Percentiles rank a stretch among this genome's conserved stretches.
Evolutionary conservation across 192 early-diverging fungal genomes (phyloP).

Genomic region (Chytriomyces hyalinus): DNA sequence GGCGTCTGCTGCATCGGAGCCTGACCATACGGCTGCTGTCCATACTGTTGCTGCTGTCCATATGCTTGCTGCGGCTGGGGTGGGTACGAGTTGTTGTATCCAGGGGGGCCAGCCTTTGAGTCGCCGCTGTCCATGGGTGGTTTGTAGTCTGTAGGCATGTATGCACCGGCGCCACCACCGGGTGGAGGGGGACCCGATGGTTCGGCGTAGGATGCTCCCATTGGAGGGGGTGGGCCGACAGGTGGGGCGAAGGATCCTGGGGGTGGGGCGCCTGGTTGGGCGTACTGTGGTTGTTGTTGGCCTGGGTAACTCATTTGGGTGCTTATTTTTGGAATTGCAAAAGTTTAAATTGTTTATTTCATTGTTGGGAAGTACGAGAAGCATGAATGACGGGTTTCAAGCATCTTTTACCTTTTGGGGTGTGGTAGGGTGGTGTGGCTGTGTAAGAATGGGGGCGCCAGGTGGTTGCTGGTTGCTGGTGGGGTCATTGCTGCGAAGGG

Average conservation of each 20-base stretch:
- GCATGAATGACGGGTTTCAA: too few relatives aligned
- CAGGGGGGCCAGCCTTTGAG: background rate
- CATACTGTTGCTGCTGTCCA: too few relatives aligned
- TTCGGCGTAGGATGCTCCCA: background rate
- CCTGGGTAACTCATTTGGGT: too few relatives aligned
- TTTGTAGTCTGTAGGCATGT: background rate
- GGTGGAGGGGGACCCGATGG: background rate
- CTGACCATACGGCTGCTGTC: background rate
- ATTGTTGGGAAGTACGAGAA: too few relatives aligned
- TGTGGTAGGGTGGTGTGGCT: too few relatives aligned
- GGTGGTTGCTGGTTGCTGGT: too few relatives aligned
- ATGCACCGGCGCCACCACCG: background rate
- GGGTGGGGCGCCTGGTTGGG: slow-evolving; percentile 1
- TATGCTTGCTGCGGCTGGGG: background rate
- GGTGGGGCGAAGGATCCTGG: background rate
- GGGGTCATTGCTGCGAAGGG: too few relatives aligned
- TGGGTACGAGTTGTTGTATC: background rate
- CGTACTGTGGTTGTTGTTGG: background rate
- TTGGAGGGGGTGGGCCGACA: background rate
- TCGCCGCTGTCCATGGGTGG: background rate
- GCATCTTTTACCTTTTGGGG: too few relatives aligned
- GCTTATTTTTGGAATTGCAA: too few relatives aligned
- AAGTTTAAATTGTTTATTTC: too few relatives aligned
- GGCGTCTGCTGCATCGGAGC: background rate
- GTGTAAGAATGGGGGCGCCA: too few relatives aligned